Percentiles rank a stretch among this genome's conserved stretches.
Evolutionary conservation across 208 protist genomes (phyloP).

Genomic region (Leishmania amazonensis): DNA sequence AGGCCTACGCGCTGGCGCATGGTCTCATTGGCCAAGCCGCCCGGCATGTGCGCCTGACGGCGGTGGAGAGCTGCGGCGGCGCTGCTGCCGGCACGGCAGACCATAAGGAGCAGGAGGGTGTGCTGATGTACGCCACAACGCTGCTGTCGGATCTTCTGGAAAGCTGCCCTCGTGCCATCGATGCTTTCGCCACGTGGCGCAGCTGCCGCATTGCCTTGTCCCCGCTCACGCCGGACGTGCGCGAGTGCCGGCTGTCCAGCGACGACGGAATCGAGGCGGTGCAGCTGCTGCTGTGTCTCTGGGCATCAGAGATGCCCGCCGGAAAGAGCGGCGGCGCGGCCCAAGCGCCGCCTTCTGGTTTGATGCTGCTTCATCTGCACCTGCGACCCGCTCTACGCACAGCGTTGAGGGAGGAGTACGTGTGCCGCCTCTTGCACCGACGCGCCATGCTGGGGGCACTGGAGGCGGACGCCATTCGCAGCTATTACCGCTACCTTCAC

Average conservation of each 20-base stretch:
- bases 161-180: conserved; percentile 42
- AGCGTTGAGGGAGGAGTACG: conserved; percentile 39
- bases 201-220: conserved; percentile 31
- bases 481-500: conserved; percentile 36
- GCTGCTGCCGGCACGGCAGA: not conserved
- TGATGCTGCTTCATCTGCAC: conserved; percentile 38
- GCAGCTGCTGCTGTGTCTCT: conserved; percentile 41
- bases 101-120: conserved; percentile 16
- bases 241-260: conserved; percentile 4
- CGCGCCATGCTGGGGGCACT: conserved; percentile 25
- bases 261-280: conserved; percentile 28
- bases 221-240: conserved; percentile 35
- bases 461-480: conserved; percentile 27
- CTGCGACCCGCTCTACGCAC: conserved; percentile 24
- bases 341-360: conserved; percentile 8
- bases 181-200: conserved; percentile 62
- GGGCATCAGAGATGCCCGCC: conserved; percentile 25
- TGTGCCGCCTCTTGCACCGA: conserved; percentile 36
- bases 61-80: not conserved
- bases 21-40: conserved; percentile 25
- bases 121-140: conserved; percentile 49
- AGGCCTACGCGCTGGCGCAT: conserved; percentile 29
- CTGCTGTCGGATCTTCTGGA: conserved; percentile 69
- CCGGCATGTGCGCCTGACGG: conserved; percentile 16
- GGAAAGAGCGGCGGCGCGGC: not conserved